phyloP scores from a whole-genome alignment of 768 basidiomycete genomes.

The Tephrocybe sp. region DNA sequence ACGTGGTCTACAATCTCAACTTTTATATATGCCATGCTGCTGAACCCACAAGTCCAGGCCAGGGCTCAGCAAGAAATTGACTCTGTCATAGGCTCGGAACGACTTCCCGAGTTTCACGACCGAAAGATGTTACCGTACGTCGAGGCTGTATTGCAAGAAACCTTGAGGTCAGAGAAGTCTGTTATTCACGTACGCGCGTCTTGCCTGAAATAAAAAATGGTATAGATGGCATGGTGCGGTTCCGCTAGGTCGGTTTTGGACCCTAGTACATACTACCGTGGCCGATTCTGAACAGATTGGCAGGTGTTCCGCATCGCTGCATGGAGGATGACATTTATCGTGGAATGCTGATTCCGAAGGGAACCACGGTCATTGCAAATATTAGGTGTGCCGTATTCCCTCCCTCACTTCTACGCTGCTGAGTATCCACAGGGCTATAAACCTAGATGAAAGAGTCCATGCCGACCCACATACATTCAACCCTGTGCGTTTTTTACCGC shows the following conservation, averaged over 20 bases:
- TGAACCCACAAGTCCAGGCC: slow-evolving; percentile 33
- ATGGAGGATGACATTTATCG: slow-evolving; percentile 37
- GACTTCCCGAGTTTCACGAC: slow-evolving; percentile 37
- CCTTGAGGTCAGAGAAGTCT: slow-evolving; percentile 7
- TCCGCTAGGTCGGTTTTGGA: slow-evolving; percentile 19
- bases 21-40: slow-evolving; percentile 40
- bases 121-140: slow-evolving; percentile 33
- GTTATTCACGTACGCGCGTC: neutral
- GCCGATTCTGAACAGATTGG: neutral
- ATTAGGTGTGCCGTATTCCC: slow-evolving; percentile 3
- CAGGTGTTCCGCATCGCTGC: slow-evolving; percentile 17
- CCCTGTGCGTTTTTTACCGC: slow-evolving; percentile 39
- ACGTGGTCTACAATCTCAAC: slow-evolving; percentile 28
- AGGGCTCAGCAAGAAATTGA: slow-evolving; percentile 45
- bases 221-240: slow-evolving; percentile 18
- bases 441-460: slow-evolving; percentile 36
- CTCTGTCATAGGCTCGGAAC: slow-evolving; percentile 29
- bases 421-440: slow-evolving; percentile 37
- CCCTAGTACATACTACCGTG: neutral
- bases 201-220: too few species aligned
- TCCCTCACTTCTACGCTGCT: neutral
- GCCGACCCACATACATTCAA: slow-evolving; percentile 37
- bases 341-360: slow-evolving; percentile 19
- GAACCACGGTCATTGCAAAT: slow-evolving; percentile 14
- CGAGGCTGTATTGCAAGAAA: slow-evolving; percentile 32